Base-by-base conservation (phyloP, 331 rosid genomes). In the Cucumis variabilis region DNA sequence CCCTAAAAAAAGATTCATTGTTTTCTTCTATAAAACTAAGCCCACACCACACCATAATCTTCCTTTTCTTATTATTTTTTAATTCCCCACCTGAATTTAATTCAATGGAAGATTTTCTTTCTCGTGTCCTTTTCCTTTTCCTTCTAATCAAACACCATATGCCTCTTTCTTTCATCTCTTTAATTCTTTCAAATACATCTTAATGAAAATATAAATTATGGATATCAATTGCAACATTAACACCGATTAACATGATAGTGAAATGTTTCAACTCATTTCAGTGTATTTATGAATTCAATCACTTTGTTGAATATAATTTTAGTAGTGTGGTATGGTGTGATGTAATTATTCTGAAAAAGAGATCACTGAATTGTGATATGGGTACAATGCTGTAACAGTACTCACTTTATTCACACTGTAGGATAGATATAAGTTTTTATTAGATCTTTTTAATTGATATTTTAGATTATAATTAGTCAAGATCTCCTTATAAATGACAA, bases 1-100 rank as follows among this genome's bases (percentile, higher is more conserved):
- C 85, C 68, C 50, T 80, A 19, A 80, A 55, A 80, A 80, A 80
- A 51, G 84, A 80, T 80, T 80, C 84, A 80, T 80, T 80, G 84
- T 53, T 80, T 80, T 80, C 25, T 80, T 55, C 84, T 80, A 80
- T 17, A 80, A 80, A 53, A 80, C 48, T 53, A 51, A 55, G 48
- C 68, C 84, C 68, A 51, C 23, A 25, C 84, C 68, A 51, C 23
- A 25, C 77, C 77, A 71, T 23, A 71, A 71, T 71, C 77, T 30
- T 13, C 48, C 12, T 13, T 53, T 53, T 13, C 0, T 53, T 53
- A 13, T 25, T 13, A 0, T 76, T 76, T 46, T 46, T 46, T 10
- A 9, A 46, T 44, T 12, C 23, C 58, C 63, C 63, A 77, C 20
- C 37, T 78, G 8, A 53, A 13, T 51, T 79, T 46, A 79, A 51